These are phyloP conservation scores for Gymnopilus junonius DNA, from an alignment of 768 basidiomycete genomes.

Conservation along the genomic window DNA sequence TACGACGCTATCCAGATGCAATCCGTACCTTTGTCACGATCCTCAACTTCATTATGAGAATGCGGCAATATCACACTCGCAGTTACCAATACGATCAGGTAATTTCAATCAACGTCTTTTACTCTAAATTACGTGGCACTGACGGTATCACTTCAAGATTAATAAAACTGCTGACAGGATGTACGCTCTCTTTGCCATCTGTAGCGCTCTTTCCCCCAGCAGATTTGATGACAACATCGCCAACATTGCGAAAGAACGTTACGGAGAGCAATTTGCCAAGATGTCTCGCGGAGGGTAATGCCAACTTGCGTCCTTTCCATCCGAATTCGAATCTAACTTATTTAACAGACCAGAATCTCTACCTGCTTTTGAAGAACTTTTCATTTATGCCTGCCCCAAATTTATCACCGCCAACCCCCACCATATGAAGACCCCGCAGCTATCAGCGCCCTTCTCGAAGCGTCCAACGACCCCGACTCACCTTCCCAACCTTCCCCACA, in stretches of 20 bases:
- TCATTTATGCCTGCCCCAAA: constrained; percentile 93
- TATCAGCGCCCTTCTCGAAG: constrained; percentile 53
- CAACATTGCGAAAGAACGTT: constrained; percentile 90
- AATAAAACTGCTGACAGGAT: constrained; percentile 97
- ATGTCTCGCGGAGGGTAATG: constrained; percentile 79
- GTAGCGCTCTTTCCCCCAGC: constrained; percentile 90
- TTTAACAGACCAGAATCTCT: constrained; percentile 49
- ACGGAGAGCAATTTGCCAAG: constrained; percentile 87
- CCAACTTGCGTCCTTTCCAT: constrained; percentile 9
- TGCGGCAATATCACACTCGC: constrained; percentile 95
- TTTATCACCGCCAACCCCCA: constrained; percentile 96
- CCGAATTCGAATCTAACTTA: not conserved
- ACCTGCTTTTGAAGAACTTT: constrained; percentile 88
- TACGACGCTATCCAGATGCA: constrained; percentile 93
- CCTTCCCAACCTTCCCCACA: constrained; percentile 33
- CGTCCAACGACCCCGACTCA: constrained; percentile 40
- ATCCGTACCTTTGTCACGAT: constrained; percentile 92
- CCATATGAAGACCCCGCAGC: constrained; percentile 83
- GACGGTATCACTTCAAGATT: constrained; percentile 56
- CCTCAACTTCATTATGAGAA: constrained; percentile 93
- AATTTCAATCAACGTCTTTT: constrained; percentile 14
- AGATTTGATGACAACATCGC: constrained; percentile 94
- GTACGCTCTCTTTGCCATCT: constrained; percentile 95
- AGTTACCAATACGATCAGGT: constrained; percentile 98
- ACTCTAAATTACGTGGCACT: not conserved